Base-by-base conservation (phyloP, 1,139 yeast species). In the Debaryomyces singareniensis region DNA sequence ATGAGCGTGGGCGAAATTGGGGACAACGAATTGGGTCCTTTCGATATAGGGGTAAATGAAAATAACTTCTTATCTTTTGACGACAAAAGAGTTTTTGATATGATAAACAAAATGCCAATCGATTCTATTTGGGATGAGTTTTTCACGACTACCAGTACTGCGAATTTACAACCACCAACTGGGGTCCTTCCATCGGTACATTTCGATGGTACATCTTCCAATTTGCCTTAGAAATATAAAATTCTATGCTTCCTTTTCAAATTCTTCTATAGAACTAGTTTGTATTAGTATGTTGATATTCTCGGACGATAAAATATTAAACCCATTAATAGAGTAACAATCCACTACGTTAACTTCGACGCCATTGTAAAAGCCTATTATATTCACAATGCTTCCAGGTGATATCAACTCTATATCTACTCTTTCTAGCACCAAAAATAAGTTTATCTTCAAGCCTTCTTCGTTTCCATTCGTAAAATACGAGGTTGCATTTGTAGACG, bases 61-160 rank as follows among this genome's bases (percentile, higher is more conserved):
- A 15, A 13, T 12, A 9, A 14, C 6, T 16, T 16, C 5, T 6
- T 26, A 9, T 15, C 28, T 13, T 20, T 7, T 25, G 82, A 76
- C 38, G 78, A 76, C 3, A 71, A 68, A 35, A 61, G 65, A 35
- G 66, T 78, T 11, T 75, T 66, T 45, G 84, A 78, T 42, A 57
- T 81, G 55, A 70, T 81, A 35, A 71, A 68, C 42, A 81, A 77
- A 43, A 71, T 78, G 28, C 84, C 89, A 2, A 66, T 74, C 15
- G 84, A 80, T 27, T 67, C 80, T 21, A 77, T 81, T 28, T 82
- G 91, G 91, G 89, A 18, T 18, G 21, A 81, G 44, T 79, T 76
- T 40, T 79, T 81, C 46, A 68, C 75, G 2, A 36, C 40, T 27
- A 33, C 35, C 22, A 25, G 33, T 12, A 26, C 28, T 13, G 26